phyloP scores from a whole-genome alignment of 1,139 yeast species.

The Ashbya aceris region DNA sequence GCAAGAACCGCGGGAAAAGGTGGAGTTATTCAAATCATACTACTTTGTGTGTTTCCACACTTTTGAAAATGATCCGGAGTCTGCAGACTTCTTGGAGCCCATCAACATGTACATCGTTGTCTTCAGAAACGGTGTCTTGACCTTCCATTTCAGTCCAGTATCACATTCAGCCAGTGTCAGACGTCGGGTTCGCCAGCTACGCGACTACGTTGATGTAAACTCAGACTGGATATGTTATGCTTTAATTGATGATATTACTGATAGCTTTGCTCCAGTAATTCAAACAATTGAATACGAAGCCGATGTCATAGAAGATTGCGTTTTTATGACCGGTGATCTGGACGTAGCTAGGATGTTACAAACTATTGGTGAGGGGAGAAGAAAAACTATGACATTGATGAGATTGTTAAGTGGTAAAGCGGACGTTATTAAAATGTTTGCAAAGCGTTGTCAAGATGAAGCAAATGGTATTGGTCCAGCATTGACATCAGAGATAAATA shows the following conservation, averaged over 20 bases:
- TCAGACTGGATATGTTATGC: constrained; percentile 96
- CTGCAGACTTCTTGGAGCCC: constrained; percentile 79
- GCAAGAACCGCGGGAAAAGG: constrained; percentile 93
- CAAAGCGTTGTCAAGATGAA: constrained; percentile 83
- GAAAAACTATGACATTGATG: constrained; percentile 88
- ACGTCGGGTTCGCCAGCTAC: constrained; percentile 80
- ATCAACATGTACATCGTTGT: constrained; percentile 83
- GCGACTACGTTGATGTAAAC: constrained; percentile 78
- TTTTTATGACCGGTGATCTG: constrained; percentile 49
- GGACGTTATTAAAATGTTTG: constrained; percentile 94
- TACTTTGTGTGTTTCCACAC: constrained; percentile 83
- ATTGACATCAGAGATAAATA: constrained; percentile 30
- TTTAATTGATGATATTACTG: constrained; percentile 85
- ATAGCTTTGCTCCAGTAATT: constrained; percentile 85
- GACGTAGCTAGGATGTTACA: constrained; percentile 69
- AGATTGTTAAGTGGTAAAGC: constrained; percentile 89
- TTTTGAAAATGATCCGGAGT: constrained; percentile 64
- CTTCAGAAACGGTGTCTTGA: constrained; percentile 70
- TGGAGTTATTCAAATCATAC: constrained; percentile 80
- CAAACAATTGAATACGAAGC: constrained; percentile 84
- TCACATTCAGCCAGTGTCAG: constrained; percentile 80
- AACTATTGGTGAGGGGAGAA: constrained; percentile 79
- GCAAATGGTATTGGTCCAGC: constrained; percentile 32
- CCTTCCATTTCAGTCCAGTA: constrained; percentile 80
- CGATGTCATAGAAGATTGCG: constrained; percentile 84